Percentiles rank a stretch among this genome's conserved stretches.
Evolutionary conservation across 164 flowering plant genomes (phyloP).

Genomic region (Aristolochia contorta): DNA sequence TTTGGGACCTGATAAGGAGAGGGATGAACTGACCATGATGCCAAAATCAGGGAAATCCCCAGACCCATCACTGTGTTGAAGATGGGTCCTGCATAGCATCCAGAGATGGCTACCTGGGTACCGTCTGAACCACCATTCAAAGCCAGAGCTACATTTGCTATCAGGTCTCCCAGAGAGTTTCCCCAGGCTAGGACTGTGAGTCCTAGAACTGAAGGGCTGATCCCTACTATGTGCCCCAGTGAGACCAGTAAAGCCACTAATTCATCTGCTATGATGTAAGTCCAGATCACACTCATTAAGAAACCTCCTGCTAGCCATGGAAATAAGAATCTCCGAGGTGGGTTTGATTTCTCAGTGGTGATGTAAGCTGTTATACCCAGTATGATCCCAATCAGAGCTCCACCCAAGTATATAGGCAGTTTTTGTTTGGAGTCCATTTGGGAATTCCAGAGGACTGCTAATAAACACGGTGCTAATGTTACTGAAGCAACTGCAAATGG

Average conservation of each 20-base stretch:
- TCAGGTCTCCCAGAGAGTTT: conserved; percentile 42
- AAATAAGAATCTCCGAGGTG: conserved; percentile 30
- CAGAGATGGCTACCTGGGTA: conserved; percentile 37
- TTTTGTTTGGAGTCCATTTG: conserved; percentile 7
- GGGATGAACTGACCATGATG: conserved; percentile 31
- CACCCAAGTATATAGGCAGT: conserved; percentile 12
- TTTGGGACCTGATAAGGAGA: conserved; percentile 17
- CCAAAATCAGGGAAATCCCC: conserved; percentile 32
- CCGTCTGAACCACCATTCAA: conserved; percentile 32
- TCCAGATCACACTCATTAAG: conserved; percentile 53
- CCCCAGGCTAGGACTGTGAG: conserved; percentile 55
- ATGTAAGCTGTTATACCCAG: conserved; percentile 26
- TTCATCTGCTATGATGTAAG: conserved; percentile 42
- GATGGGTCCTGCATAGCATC: conserved; percentile 45
- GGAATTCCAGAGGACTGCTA: conserved; percentile 29
- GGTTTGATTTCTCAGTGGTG: conserved; percentile 20
- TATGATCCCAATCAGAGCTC: conserved; percentile 16
- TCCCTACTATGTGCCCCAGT: conserved; percentile 27
- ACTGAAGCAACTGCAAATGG: conserved; percentile 34
- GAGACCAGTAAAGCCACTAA: conserved; percentile 39
- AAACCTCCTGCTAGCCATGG: conserved; percentile 53
- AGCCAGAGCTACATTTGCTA: conserved; percentile 40
- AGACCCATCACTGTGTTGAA: conserved; percentile 44
- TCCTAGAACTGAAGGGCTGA: conserved; percentile 38
- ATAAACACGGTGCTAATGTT: conserved; percentile 32